These are phyloP conservation scores for Pyrenophora seminiperda DNA, from an alignment of 2,329 filamentous ascomycete species.

Conservation along the genomic window DNA sequence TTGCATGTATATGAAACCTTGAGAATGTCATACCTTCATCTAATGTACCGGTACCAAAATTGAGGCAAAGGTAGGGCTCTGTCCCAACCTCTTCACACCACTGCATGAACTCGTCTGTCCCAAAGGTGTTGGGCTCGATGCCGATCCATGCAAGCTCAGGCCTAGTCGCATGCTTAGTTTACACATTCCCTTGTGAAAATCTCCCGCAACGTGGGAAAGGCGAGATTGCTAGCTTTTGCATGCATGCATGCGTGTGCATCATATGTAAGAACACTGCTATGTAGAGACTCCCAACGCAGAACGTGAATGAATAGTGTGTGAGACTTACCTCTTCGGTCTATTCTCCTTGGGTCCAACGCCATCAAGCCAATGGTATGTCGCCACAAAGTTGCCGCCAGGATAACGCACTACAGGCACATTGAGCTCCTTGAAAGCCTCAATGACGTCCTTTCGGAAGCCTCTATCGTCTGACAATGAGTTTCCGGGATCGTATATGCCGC, in stretches of 20 bases:
- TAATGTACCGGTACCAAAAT: conserved; percentile 73
- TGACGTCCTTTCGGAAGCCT: conserved; percentile 79
- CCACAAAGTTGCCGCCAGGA: conserved; percentile 82
- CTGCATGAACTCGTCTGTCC: conserved; percentile 84
- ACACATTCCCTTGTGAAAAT: neutral
- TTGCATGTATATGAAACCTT: too few species aligned
- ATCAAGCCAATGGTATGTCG: conserved; percentile 85
- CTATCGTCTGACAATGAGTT: conserved; percentile 74
- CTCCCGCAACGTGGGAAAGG: neutral
- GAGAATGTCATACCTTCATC: conserved; percentile 59
- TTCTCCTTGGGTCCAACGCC: conserved; percentile 75
- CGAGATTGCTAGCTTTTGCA: too few species aligned
- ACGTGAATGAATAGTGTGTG: neutral
- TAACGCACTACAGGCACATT: conserved; percentile 79
- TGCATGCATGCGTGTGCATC: too few species aligned
- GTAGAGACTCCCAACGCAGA: neutral
- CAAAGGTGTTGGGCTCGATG: conserved; percentile 77
- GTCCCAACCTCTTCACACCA: conserved; percentile 76
- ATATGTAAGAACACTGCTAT: too few species aligned
- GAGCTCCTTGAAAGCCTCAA: conserved; percentile 73
- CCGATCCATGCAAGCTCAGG: conserved; percentile 81
- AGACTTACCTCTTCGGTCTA: conserved; percentile 61
- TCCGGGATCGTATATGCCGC: conserved; percentile 79
- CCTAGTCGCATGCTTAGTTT: conserved; percentile 44
- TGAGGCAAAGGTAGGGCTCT: conserved; percentile 79